A percentile compares a stretch with the other conserved stretches of the same genome.
Evolutionary conservation across 768 basidiomycete species (phyloP).

Genomic region (Mycena latifolia): DNA sequence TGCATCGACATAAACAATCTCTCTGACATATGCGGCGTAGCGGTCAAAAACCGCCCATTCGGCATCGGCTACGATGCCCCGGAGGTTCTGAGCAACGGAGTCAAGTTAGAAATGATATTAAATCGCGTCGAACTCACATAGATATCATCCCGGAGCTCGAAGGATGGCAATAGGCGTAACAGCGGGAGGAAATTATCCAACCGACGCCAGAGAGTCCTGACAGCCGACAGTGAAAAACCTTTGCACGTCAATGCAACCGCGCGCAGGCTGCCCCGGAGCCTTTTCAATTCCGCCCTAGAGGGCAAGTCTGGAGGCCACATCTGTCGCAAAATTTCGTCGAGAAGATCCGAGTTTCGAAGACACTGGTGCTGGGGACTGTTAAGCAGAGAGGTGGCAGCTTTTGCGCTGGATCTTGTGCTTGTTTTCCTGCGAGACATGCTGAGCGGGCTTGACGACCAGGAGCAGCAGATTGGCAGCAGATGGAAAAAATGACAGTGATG

Average conservation of each 20-base stretch:
- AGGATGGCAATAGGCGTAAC: slow-evolving; percentile 3
- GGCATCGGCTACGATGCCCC: background rate
- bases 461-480: too few species aligned
- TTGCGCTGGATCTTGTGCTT: too few species aligned
- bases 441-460: too few species aligned
- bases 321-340: slow-evolving; percentile 10
- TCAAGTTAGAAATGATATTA: background rate
- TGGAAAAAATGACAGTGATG: too few species aligned
- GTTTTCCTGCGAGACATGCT: too few species aligned
- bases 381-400: too few species aligned
- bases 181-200: slow-evolving; percentile 2
- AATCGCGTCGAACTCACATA: slow-evolving; percentile 7
- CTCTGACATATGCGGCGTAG: slow-evolving; percentile 1
- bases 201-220: background rate
- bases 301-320: background rate
- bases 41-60: slow-evolving; percentile 8
- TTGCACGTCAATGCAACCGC: background rate
- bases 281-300: background rate
- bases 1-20: background rate
- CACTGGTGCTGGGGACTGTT: slow-evolving; percentile 3
- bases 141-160: background rate
- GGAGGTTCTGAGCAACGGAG: background rate
- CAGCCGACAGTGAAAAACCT: background rate
- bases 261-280: background rate
- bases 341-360: slow-evolving; percentile 19